Evolutionary conservation across 257 asterid genomes (phyloP).

Genomic region (Lantana camara): DNA sequence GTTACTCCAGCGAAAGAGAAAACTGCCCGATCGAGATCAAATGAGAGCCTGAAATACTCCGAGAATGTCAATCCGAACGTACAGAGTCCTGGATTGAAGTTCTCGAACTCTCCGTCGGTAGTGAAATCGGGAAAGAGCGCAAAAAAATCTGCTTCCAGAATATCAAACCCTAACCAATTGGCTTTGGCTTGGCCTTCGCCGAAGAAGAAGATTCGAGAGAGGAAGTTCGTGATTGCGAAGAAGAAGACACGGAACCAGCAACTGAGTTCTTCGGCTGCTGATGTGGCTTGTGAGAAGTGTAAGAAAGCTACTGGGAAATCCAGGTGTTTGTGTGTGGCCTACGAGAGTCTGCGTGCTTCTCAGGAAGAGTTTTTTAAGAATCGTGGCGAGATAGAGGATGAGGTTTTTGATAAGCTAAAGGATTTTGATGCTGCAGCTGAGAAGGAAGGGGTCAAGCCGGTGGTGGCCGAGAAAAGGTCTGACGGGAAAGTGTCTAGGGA

Average conservation of each 20-base stretch:
- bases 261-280: slow-evolving; percentile 20
- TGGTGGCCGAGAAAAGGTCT: slow-evolving; percentile 15
- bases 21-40: slow-evolving; percentile 39
- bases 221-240: slow-evolving; percentile 72
- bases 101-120: slow-evolving; percentile 42
- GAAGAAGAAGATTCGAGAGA: slow-evolving; percentile 64
- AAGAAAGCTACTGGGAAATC: slow-evolving; percentile 38
- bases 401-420: slow-evolving; percentile 28
- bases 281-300: slow-evolving; percentile 61
- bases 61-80: slow-evolving; percentile 68
- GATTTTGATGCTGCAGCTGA: slow-evolving; percentile 30
- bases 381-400: slow-evolving; percentile 29
- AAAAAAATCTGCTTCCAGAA: slow-evolving; percentile 44
- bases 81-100: slow-evolving; percentile 47
- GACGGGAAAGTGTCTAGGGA: slow-evolving; percentile 24
- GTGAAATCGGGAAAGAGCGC: slow-evolving; percentile 48
- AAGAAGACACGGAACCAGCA: slow-evolving; percentile 47
- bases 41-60: slow-evolving; percentile 25
- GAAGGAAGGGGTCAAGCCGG: slow-evolving; percentile 26
- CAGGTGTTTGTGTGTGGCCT: slow-evolving; percentile 84
- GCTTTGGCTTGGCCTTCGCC: slow-evolving; percentile 47
- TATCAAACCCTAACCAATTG: slow-evolving; percentile 33
- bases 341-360: slow-evolving; percentile 75
- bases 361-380: slow-evolving; percentile 75
- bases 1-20: slow-evolving; percentile 42